These are phyloP conservation scores for Ajuga chamaepitys DNA, from an alignment of 257 asterid genomes.

Conservation along the genomic window DNA sequence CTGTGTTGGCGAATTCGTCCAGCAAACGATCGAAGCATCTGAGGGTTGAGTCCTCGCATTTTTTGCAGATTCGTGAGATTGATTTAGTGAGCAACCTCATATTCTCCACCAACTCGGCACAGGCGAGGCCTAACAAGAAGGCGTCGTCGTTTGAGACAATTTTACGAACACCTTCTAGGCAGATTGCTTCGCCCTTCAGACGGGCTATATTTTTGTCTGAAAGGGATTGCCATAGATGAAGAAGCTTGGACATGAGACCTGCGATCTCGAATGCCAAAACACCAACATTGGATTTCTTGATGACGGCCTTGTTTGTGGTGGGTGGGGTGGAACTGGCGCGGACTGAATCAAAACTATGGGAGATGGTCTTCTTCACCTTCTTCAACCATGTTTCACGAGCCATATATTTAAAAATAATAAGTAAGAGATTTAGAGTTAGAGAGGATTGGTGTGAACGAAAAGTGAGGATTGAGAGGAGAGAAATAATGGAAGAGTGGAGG, in stretches of 20 bases:
- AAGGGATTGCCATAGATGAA: constrained; percentile 76
- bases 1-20: constrained; percentile 58
- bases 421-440: constrained; percentile 11
- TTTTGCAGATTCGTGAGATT: constrained; percentile 46
- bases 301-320: constrained; percentile 13
- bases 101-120: constrained; percentile 74
- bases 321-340: constrained; percentile 39
- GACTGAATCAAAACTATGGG: constrained; percentile 39
- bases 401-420: constrained; percentile 20
- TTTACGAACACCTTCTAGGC: constrained; percentile 82
- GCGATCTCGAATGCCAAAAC: constrained; percentile 83
- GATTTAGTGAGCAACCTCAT: constrained; percentile 48
- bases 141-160: constrained; percentile 80
- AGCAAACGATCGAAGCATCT: constrained; percentile 49
- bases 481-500: constrained; percentile 37
- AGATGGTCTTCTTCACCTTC: constrained; percentile 55
- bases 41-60: constrained; percentile 57
- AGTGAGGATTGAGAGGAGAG: constrained; percentile 14
- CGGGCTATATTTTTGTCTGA: constrained; percentile 52
- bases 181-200: constrained; percentile 46
- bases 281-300: constrained; percentile 65
- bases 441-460: not conserved
- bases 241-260: constrained; percentile 75
- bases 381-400: constrained; percentile 64
- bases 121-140: constrained; percentile 66